Evolutionary conservation across 2,329 filamentous ascomycete species (phyloP), one percentile per base, ranked within the genome.

Genomic region (Colletotrichum orbiculare): DNA sequence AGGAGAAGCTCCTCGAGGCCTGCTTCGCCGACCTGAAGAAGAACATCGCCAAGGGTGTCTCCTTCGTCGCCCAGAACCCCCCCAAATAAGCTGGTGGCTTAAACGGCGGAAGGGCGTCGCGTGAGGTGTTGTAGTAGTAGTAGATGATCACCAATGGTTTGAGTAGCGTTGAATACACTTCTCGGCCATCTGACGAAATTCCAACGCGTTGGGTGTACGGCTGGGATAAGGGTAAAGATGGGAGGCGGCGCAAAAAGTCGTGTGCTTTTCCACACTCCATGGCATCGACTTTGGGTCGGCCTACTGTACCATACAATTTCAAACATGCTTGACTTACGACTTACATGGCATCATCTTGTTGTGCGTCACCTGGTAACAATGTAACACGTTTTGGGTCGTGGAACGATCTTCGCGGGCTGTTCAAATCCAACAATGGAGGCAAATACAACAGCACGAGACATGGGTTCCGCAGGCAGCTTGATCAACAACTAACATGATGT

Each of bases 1-100:
- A 99, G 91, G 84, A 97, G 89, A 89, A 90, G 82, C 90, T 99
- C 73, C 83, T 99, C 75, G 91, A 96, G 76, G 92, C 89, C 75
- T 91, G 89, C 87, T 85, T 98, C 72, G 84, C 79, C 74, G 96
- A 95, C 82, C 87, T 96, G 79, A 91, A 92, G 87, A 92, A 91
- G 88, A 97, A 98, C 90, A 97, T 98, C 79, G 85, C 89, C 82
- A 98, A 97, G 92, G 93, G 93, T 78, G 84, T 89, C 68, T 72
- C 79, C 65, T 90, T 90, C 69, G 87, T 86, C 68, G 81, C 83
- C 70, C 69, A 79, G 68, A 89, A 88, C 85, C 87, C 87, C 71
- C 80, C 81, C 73, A 87, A 87, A 76, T 88, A 88, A 84, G 73
- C 25, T 25, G 25, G 4, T 25, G 25, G 25, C 25, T 25, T 17